These are phyloP conservation scores for Talaromyces trachyspermus DNA, from an alignment of 495 filamentous ascomycete genomes.

Conservation along the genomic window DNA sequence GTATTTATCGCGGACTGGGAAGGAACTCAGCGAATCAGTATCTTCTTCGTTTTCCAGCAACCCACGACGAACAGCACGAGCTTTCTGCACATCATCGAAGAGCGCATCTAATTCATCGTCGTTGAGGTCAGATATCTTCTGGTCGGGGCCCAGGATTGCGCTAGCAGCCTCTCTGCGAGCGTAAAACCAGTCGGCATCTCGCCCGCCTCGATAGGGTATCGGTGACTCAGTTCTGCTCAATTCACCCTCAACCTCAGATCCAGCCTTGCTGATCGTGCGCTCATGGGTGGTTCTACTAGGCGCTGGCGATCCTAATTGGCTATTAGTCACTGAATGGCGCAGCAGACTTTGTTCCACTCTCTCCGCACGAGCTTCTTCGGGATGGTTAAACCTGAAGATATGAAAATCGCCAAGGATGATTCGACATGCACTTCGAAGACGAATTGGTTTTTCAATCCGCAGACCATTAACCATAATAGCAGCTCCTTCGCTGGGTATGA, in stretches of 20 bases:
- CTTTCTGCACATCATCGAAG: constrained; percentile 89
- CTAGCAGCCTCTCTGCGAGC: constrained; percentile 86
- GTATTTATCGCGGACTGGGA: constrained; percentile 88
- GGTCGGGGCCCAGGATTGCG: constrained; percentile 84
- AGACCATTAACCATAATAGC: constrained; percentile 97
- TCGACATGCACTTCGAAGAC: constrained; percentile 83
- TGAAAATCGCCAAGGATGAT: constrained; percentile 98
- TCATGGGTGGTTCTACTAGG: constrained; percentile 69
- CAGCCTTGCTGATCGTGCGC: constrained; percentile 64
- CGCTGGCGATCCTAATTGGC: constrained; percentile 66
- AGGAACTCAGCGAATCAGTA: constrained; percentile 80
- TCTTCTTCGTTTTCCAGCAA: constrained; percentile 73
- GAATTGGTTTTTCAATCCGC: constrained; percentile 71
- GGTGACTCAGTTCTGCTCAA: constrained; percentile 75
- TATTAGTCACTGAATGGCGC: constrained; percentile 80
- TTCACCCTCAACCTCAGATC: constrained; percentile 60
- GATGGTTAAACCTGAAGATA: constrained; percentile 98
- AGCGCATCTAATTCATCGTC: constrained; percentile 94
- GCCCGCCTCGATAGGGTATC: constrained; percentile 54
- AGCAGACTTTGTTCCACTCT: constrained; percentile 82
- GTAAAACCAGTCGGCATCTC: constrained; percentile 94
- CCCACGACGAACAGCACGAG: constrained; percentile 72
- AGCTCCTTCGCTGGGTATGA: constrained; percentile 81
- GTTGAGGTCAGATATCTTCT: constrained; percentile 78
- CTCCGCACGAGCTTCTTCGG: constrained; percentile 89